phyloP scores from a whole-genome alignment of 139 green algal genomes.

The Astrephomene gubernaculifera region DNA sequence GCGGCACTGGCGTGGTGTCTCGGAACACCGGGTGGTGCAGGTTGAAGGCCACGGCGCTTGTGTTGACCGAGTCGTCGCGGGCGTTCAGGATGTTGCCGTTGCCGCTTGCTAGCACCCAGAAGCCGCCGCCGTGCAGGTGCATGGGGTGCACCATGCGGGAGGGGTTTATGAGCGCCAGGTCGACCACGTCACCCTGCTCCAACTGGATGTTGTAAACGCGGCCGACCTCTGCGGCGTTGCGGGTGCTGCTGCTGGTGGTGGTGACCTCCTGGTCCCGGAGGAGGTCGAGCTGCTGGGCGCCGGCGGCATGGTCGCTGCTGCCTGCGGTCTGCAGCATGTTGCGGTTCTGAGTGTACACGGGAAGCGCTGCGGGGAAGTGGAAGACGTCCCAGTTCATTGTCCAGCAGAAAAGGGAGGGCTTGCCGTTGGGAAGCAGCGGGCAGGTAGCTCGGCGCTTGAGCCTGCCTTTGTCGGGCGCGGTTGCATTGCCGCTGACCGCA shows the following conservation, averaged over 20 bases:
- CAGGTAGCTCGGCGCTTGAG: too few species aligned
- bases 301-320: too few species aligned
- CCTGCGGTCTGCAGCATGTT: too few species aligned
- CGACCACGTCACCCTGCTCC: slow-evolving; percentile 13
- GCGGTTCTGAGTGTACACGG: too few species aligned
- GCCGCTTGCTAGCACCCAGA: slow-evolving; percentile 19
- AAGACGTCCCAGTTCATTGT: background rate
- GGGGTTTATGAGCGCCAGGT: slow-evolving; percentile 48
- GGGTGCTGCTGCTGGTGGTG: too few species aligned
- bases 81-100: background rate
- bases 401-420: background rate
- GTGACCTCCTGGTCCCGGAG: too few species aligned
- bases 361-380: background rate
- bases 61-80: slow-evolving; percentile 15
- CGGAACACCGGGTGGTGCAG: slow-evolving; percentile 13
- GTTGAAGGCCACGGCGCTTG: background rate
- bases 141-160: slow-evolving; percentile 38
- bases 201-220: background rate
- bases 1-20: slow-evolving; percentile 30
- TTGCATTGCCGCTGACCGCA: too few species aligned
- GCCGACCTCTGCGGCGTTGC: background rate
- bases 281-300: background rate
- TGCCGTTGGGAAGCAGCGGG: background rate
- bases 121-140: slow-evolving; percentile 35
- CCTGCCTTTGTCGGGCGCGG: background rate